Evolutionary conservation across 2,329 filamentous ascomycete species (phyloP), one percentile per base, ranked within the genome.

Genomic region (Diaporthe ampelina): DNA sequence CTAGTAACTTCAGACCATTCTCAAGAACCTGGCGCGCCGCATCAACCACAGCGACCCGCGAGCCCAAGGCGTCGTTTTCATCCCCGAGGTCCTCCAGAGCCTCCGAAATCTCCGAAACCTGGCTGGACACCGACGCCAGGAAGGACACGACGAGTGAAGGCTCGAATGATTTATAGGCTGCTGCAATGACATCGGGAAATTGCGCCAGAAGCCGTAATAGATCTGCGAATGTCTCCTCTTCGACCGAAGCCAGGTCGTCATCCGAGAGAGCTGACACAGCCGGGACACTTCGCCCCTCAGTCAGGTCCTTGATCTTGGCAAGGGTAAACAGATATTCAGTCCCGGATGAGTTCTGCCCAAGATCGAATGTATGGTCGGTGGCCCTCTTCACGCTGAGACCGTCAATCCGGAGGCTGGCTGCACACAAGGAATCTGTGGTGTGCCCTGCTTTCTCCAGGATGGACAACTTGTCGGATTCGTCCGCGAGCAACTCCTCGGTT

Each of bases 261-360:
- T 73, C 68, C 0, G 67, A 52, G 7, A 78, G 24, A 1, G 77
- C 72, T n/a, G 70, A 37, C 29, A 61, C n/a, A 29, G 70, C 52
- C n/a, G 40, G 68, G 4, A 48, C 21, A 3, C 75, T 76, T 58
- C 70, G 26, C 1, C 77, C 73, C 2, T 73, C 56, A 10, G 54
- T 69, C 15, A 78, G 76, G 17, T 79, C 80, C 40, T 81, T 80
- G 58, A 94, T 85, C 74, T 91, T 89, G 5, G 91, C 90, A 78
- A 93, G 91, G 1, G 91, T 91, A 78, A 94, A 93, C 83, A 94
- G 92, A 26, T 94, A 86, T 80, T 94, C 93, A 19, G 92, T 91
- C 1, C 94, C 94, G 4, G 91, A 92, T 1, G 89, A 92, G 93
- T 95, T 94, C 67, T 89, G 87, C 68, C 91, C 89, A 82, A 94